phyloP scores from a whole-genome alignment of 75 land plant genomes.

The Sequoia sempervirens region DNA sequence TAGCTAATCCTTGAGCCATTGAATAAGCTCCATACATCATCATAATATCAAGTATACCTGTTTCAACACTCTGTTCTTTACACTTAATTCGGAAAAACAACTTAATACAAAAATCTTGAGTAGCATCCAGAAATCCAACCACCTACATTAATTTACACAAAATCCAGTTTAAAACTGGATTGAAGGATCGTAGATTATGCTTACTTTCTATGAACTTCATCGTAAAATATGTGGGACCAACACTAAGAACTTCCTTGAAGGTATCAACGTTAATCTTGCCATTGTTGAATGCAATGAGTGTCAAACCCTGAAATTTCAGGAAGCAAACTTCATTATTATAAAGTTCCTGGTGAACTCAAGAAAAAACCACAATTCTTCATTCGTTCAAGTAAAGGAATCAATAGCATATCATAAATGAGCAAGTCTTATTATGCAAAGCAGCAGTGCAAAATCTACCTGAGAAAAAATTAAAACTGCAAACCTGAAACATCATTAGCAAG shows the following conservation, averaged over 20 bases:
- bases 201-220: constrained; percentile 86
- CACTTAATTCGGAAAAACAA: background rate
- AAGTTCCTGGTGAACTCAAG: background rate
- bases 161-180: background rate
- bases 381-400: too few relatives aligned
- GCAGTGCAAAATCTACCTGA: background rate
- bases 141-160: background rate
- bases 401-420: background rate
- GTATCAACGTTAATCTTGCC: constrained; percentile 41
- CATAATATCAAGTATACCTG: constrained; percentile 81
- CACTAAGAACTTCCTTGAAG: constrained; percentile 68
- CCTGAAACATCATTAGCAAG: constrained; percentile 89
- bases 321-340: background rate
- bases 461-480: constrained; percentile 1
- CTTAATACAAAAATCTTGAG: background rate
- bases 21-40: constrained; percentile 85
- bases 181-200: constrained; percentile 6
- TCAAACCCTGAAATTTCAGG: constrained; percentile 45
- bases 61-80: background rate
- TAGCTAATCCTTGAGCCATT: constrained; percentile 64
- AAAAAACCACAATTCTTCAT: background rate
- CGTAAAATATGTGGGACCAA: constrained; percentile 84
- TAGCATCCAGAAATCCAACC: background rate
- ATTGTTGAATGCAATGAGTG: constrained; percentile 71
- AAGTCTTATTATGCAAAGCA: background rate